Base-by-base conservation (phyloP, 2,329 filamentous ascomycete species). In the Apiospora saccharicola region DNA sequence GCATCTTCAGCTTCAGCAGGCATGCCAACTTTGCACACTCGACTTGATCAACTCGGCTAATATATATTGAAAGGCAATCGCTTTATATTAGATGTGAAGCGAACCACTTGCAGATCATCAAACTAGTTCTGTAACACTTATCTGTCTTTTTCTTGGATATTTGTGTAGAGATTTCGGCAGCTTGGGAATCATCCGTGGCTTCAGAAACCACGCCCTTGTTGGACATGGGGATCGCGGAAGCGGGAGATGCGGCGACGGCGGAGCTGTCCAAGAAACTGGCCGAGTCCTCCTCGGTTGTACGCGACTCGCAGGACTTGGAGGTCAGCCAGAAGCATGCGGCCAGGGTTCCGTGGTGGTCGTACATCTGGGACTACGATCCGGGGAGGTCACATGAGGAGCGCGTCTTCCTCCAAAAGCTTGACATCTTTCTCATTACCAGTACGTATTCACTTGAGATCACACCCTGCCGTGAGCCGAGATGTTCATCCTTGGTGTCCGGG, bases 291-390 rank as follows among this genome's bases (percentile, higher is more conserved):
- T 70, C 68, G 13, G 10, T 34, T 22, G 53, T 2, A 24, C 24
- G 26, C 3, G 71, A 70, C 12, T 68, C 49, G 13, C 12, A 24
- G 7, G 37, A 24, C 24, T 30, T 41, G 12, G 69, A 68, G 2
- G 13, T 22, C 13, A 44, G n/a, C 10, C 24, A 37, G 7, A 64
- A 41, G 1, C 16, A 22, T 37, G 37, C 53, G 24, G 5, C 24
- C 8, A 75, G 74, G 69, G 71, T 51, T 22, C 75, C 75, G 69
- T 77, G 76, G 76, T 77, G 75, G 74, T 75, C 75, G 13, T 76
- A 75, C 69, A 72, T 77, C 22, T 76, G 76, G 76, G 76, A 77
- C 57, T 76, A 75, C 71, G 76, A 77, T 14, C 76, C 76, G 4
- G 76, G 74, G 0, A 74, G 75, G 26, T 68, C 75, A 1, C 74